These are phyloP conservation scores for Tolypocladium tropicale DNA, from an alignment of 2,329 filamentous ascomycete genomes.

Conservation along the genomic window DNA sequence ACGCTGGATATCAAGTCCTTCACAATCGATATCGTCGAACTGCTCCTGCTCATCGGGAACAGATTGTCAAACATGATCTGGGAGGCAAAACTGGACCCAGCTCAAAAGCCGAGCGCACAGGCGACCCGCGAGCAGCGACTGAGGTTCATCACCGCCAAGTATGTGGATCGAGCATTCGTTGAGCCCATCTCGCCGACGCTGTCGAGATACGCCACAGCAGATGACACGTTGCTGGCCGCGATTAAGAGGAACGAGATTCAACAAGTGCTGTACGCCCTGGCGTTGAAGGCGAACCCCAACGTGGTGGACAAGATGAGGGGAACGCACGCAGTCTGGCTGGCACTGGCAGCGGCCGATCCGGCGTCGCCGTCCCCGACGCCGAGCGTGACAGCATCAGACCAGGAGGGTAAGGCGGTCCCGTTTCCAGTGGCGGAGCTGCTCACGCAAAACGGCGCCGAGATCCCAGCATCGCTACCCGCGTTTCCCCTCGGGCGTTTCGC, in stretches of 20 bases:
- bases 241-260: constrained; percentile 97
- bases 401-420: constrained; percentile 46
- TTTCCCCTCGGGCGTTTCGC: constrained; percentile 78
- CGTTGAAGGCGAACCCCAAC: constrained; percentile 80
- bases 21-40: constrained; percentile 91
- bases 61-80: constrained; percentile 93
- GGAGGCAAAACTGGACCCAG: constrained; percentile 73
- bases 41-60: constrained; percentile 85
- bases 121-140: constrained; percentile 83
- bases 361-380: constrained; percentile 56
- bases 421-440: constrained; percentile 89
- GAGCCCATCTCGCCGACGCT: constrained; percentile 66
- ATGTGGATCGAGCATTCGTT: constrained; percentile 74
- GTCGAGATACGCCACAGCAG: constrained; percentile 66
- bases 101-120: constrained; percentile 61
- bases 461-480: constrained; percentile 63
- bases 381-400: constrained; percentile 29
- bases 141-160: constrained; percentile 93
- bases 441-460: constrained; percentile 85
- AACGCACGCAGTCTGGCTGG: constrained; percentile 83
- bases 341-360: constrained; percentile 85
- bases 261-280: constrained; percentile 82
- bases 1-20: constrained; percentile 95
- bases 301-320: constrained; percentile 74
- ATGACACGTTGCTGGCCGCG: constrained; percentile 81